phyloP scores from a whole-genome alignment of 2,329 filamentous ascomycete genomes.

The Penicillium capsulatum region DNA sequence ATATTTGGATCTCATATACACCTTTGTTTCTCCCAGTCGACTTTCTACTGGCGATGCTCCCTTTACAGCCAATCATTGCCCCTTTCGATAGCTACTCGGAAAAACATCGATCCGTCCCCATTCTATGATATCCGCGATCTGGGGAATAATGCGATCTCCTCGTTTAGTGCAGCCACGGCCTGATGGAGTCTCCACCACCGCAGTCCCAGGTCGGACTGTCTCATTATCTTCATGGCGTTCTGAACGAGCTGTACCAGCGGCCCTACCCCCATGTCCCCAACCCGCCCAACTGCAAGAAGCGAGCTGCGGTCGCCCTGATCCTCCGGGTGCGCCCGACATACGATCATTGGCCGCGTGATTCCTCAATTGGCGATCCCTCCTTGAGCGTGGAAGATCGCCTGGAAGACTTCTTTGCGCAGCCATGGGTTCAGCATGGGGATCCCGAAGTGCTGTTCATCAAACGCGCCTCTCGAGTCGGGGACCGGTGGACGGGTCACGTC shows the following conservation, averaged over 20 bases:
- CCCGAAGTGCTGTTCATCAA: conserved; percentile 70
- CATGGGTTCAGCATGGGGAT: conserved; percentile 63
- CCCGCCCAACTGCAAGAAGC: conserved; percentile 50
- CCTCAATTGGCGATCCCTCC: conserved; percentile 17
- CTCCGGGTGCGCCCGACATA: conserved; percentile 59
- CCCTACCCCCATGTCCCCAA: conserved; percentile 45
- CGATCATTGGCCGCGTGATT: conserved; percentile 48
- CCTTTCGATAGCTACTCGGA: too few species aligned
- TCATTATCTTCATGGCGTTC: conserved; percentile 29
- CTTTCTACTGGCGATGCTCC: too few species aligned
- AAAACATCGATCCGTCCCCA: too few species aligned
- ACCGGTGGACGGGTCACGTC: conserved; percentile 66
- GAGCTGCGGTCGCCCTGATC: conserved; percentile 64
- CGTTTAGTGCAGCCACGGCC: background rate
- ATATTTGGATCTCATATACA: too few species aligned
- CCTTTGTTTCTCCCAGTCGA: too few species aligned
- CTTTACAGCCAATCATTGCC: too few species aligned
- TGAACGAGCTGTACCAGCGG: conserved; percentile 32
- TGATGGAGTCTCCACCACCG: conserved; percentile 5
- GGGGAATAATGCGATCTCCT: too few species aligned
- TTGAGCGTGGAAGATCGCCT: conserved; percentile 41
- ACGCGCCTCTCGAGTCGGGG: conserved; percentile 59
- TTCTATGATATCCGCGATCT: too few species aligned
- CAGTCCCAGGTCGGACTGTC: conserved; percentile 16
- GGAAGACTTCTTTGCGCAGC: conserved; percentile 57